These are phyloP conservation scores for Diaporthe ampelina DNA, from an alignment of 2,329 filamentous ascomycete genomes.

Conservation along the genomic window DNA sequence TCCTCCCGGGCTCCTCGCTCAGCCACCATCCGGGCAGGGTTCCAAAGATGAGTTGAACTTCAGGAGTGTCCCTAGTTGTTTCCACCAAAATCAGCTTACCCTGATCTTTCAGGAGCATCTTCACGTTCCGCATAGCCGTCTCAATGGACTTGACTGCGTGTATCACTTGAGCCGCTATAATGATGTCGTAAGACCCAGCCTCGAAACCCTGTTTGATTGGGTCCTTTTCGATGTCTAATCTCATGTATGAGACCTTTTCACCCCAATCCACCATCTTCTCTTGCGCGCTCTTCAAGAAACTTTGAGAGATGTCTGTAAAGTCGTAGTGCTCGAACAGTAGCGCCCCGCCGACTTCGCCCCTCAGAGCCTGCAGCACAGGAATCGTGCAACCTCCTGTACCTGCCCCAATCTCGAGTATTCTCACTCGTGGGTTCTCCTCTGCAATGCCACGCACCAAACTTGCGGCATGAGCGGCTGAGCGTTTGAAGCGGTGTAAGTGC, in stretches of 20 bases:
- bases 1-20: constrained; percentile 39
- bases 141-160: constrained; percentile 46
- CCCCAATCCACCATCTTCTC: not conserved
- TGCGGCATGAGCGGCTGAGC: not conserved
- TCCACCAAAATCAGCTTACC: constrained; percentile 50
- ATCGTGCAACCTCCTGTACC: not conserved
- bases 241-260: not conserved
- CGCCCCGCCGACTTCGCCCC: not conserved
- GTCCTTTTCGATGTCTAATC: constrained; percentile 49
- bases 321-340: constrained; percentile 23
- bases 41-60: constrained; percentile 49
- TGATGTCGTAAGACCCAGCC: constrained; percentile 47
- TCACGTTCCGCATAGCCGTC: constrained; percentile 45
- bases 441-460: not conserved
- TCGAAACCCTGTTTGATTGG: constrained; percentile 49
- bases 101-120: constrained; percentile 50
- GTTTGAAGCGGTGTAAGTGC: constrained; percentile 45
- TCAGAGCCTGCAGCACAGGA: not conserved
- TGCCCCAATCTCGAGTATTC: constrained; percentile 28
- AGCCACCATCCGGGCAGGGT: constrained; percentile 55
- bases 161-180: constrained; percentile 50
- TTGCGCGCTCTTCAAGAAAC: not conserved
- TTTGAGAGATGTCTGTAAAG: not conserved
- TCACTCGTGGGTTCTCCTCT: not conserved
- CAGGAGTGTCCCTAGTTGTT: not conserved